Evolutionary conservation across 2,329 filamentous ascomycete genomes (phyloP).

Genomic region (Phialophora verrucosa): DNA sequence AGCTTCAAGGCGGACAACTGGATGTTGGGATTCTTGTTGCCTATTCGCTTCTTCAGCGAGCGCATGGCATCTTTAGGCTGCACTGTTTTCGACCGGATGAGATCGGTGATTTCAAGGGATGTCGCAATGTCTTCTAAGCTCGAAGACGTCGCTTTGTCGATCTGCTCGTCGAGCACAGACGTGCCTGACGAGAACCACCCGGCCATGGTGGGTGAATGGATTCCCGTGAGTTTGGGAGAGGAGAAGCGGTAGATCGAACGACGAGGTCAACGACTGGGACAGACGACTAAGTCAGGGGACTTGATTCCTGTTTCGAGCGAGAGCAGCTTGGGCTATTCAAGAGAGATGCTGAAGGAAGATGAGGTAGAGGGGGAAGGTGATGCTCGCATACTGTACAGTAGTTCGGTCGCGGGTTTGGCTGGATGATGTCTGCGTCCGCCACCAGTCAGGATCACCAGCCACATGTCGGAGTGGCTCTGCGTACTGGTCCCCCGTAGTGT

Average conservation of each 20-base stretch:
- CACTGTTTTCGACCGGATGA: slow-evolving; percentile 96
- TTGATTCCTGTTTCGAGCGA: neutral
- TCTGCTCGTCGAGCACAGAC: slow-evolving; percentile 92
- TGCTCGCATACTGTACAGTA: too few species aligned
- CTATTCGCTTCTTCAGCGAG: slow-evolving; percentile 89
- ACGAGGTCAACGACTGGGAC: too few species aligned
- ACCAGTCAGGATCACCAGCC: neutral
- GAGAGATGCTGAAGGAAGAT: neutral
- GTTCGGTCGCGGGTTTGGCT: neutral
- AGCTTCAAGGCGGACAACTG: slow-evolving; percentile 95
- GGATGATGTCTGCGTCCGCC: neutral
- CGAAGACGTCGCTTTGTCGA: slow-evolving; percentile 91
- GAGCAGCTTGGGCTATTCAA: neutral
- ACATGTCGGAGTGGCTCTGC: neutral
- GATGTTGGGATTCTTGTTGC: slow-evolving; percentile 96
- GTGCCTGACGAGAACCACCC: slow-evolving; percentile 95
- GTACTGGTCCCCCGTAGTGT: neutral
- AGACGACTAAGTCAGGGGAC: neutral
- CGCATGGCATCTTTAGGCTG: slow-evolving; percentile 98
- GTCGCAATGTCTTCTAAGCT: slow-evolving; percentile 96
- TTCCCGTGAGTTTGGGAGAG: neutral
- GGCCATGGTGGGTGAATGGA: slow-evolving; percentile 69
- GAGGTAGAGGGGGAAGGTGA: neutral
- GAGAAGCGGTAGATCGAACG: neutral
- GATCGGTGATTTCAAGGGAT: slow-evolving; percentile 96